These are phyloP conservation scores for Xylaria sp. DNA, from an alignment of 2,329 filamentous ascomycete genomes.

Conservation along the genomic window DNA sequence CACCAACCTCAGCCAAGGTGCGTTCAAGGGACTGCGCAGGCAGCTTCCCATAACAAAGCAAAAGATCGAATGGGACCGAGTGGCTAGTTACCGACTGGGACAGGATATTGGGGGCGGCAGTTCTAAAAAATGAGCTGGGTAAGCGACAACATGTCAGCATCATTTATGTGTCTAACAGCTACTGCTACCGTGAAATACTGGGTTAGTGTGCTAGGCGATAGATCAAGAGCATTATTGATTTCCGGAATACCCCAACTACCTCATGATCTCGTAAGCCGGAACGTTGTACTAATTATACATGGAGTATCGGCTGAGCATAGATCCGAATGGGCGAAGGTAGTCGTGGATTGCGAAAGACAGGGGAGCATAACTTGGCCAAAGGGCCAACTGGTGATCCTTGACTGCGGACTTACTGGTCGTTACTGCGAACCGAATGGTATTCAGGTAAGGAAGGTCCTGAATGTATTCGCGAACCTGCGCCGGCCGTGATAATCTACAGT, in stretches of 20 bases:
- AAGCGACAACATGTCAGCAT: constrained; percentile 24
- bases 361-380: too few relatives aligned
- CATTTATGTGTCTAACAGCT: constrained; percentile 29
- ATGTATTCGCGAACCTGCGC: background rate
- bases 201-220: constrained; percentile 18
- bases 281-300: background rate
- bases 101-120: constrained; percentile 81
- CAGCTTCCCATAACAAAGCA: constrained; percentile 96
- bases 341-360: background rate
- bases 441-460: background rate
- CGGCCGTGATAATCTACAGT: too few relatives aligned
- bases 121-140: constrained; percentile 58
- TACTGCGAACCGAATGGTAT: background rate
- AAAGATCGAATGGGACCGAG: constrained; percentile 99
- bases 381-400: too few relatives aligned
- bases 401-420: background rate
- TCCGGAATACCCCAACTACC: constrained; percentile 14
- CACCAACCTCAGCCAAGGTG: constrained; percentile 86
- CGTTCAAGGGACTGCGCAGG: constrained; percentile 91
- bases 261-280: constrained; percentile 4
- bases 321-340: constrained; percentile 6
- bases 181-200: constrained; percentile 27
- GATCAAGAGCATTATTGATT: constrained; percentile 15
- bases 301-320: constrained; percentile 24
- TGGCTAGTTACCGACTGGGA: constrained; percentile 88